Conservation (phyloP, 176 grass and related monocot species). For the Echinochloa phyllopogon region DNA sequence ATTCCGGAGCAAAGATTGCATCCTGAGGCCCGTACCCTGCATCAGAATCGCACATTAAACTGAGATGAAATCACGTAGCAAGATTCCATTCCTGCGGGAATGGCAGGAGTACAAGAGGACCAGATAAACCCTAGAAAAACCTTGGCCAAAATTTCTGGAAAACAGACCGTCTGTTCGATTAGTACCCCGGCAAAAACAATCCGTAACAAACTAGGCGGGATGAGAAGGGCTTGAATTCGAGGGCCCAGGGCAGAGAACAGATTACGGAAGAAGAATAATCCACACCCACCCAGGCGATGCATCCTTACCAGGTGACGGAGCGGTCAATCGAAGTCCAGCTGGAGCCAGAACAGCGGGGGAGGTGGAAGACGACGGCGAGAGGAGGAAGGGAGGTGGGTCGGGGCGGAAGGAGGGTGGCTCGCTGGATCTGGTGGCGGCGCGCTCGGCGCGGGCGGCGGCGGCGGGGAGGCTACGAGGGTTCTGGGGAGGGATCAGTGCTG, state of each 20-base stretch:
- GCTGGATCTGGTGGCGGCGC: not conserved
- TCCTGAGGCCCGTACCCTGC: not conserved
- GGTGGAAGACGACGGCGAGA: not conserved
- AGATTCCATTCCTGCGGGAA: not conserved
- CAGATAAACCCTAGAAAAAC: conserved; percentile 10
- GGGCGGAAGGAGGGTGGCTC: not conserved
- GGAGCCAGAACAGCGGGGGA: too few species aligned
- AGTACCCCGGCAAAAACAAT: not conserved
- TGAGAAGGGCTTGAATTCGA: not conserved
- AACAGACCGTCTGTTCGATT: not conserved
- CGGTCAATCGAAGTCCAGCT: too few species aligned
- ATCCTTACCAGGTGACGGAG: not conserved
- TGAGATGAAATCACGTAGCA: not conserved
- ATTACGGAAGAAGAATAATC: not conserved
- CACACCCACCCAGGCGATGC: not conserved
- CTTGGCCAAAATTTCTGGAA: not conserved
- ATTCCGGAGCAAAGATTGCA: conserved; percentile 46
- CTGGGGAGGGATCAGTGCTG: not conserved
- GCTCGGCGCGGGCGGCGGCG: too few species aligned
- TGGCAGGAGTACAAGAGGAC: too few species aligned
- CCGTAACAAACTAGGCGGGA: not conserved
- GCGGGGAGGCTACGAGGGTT: not conserved
- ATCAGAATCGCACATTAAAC: not conserved
- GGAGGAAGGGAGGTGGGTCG: not conserved
- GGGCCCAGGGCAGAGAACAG: too few species aligned